Conservation (phyloP, 2,329 filamentous ascomycete species). For the Aspergillus flavus region DNA sequence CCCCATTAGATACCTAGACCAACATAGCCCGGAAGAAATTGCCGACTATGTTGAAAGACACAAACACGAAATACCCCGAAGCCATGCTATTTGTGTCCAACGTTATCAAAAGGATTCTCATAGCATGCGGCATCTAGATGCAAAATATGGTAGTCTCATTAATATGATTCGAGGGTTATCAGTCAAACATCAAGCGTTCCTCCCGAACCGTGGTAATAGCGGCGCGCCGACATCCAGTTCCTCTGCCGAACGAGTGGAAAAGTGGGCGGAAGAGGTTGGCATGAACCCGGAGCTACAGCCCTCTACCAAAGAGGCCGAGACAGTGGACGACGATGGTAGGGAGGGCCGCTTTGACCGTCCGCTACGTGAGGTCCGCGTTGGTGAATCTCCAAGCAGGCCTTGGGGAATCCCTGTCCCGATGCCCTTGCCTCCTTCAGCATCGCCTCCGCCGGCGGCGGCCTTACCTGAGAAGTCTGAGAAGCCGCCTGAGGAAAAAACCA, state of each 20-base stretch:
- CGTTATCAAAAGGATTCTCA: slow-evolving; percentile 86
- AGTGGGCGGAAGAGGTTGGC: slow-evolving; percentile 80
- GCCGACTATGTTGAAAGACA: slow-evolving; percentile 92
- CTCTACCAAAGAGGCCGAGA: slow-evolving; percentile 44
- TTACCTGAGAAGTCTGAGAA: slow-evolving; percentile 22
- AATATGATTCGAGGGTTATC: slow-evolving; percentile 94
- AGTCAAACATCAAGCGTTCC: slow-evolving; percentile 82
- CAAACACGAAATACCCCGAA: slow-evolving; percentile 91
- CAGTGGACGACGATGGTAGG: slow-evolving; percentile 57
- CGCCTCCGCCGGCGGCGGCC: slow-evolving; percentile 24
- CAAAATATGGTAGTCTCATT: slow-evolving; percentile 88
- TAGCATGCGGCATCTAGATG: slow-evolving; percentile 84
- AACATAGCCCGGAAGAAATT: slow-evolving; percentile 90
- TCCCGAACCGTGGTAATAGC: slow-evolving; percentile 57
- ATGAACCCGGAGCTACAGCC: slow-evolving; percentile 50
- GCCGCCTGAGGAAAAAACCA: slow-evolving; percentile 13
- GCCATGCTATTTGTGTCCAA: slow-evolving; percentile 88
- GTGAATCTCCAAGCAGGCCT: slow-evolving; percentile 87
- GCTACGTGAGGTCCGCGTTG: slow-evolving; percentile 85
- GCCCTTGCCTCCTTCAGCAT: slow-evolving; percentile 56
- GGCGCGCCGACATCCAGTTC: slow-evolving; percentile 38
- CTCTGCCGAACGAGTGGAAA: slow-evolving; percentile 74
- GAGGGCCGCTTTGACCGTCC: slow-evolving; percentile 79
- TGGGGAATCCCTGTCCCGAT: slow-evolving; percentile 78
- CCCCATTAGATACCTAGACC: slow-evolving; percentile 88